phyloP scores from a whole-genome alignment of 495 filamentous ascomycete species.

The Aspergillus heteromorphus region DNA sequence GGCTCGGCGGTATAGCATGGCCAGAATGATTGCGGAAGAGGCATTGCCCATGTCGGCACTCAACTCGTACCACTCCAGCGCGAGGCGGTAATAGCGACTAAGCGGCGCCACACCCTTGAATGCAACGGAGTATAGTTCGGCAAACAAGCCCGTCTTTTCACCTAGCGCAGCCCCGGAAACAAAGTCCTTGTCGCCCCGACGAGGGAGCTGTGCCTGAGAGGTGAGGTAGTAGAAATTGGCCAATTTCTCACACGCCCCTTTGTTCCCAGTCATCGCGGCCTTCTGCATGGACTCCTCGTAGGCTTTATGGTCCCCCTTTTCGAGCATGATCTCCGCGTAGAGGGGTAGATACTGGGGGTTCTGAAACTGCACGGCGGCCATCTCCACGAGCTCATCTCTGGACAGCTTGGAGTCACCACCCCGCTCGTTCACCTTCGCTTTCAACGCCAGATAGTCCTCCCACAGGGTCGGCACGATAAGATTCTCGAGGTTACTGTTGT shows the following conservation, averaged over 20 bases:
- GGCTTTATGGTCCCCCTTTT: constrained; percentile 14
- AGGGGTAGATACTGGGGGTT: constrained; percentile 25
- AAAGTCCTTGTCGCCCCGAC: constrained; percentile 18
- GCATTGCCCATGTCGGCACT: constrained; percentile 7
- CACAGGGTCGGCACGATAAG: constrained; percentile 27
- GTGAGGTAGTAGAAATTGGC: constrained; percentile 38
- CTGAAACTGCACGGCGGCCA: constrained; percentile 27
- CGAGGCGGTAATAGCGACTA: constrained; percentile 21
- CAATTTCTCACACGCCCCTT: constrained; percentile 26
- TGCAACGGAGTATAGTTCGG: background rate
- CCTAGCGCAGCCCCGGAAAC: background rate
- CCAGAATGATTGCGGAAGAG: constrained; percentile 17
- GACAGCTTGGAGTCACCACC: background rate
- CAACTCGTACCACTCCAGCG: constrained; percentile 31
- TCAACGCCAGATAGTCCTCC: constrained; percentile 22
- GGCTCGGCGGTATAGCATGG: constrained; percentile 20
- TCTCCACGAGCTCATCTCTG: background rate
- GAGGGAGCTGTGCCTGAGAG: constrained; percentile 20
- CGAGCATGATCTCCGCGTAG: constrained; percentile 23
- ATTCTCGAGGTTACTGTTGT: too few relatives aligned
- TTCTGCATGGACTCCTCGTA: constrained; percentile 37
- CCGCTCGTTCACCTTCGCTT: constrained; percentile 9
- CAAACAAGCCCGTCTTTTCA: background rate
- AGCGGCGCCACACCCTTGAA: constrained; percentile 3
- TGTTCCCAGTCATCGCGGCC: constrained; percentile 25